A percentile compares a stretch with the other conserved stretches of the same genome.
Conservation (phyloP, 345 rosid species). For the Hibiscus trionum region DNA sequence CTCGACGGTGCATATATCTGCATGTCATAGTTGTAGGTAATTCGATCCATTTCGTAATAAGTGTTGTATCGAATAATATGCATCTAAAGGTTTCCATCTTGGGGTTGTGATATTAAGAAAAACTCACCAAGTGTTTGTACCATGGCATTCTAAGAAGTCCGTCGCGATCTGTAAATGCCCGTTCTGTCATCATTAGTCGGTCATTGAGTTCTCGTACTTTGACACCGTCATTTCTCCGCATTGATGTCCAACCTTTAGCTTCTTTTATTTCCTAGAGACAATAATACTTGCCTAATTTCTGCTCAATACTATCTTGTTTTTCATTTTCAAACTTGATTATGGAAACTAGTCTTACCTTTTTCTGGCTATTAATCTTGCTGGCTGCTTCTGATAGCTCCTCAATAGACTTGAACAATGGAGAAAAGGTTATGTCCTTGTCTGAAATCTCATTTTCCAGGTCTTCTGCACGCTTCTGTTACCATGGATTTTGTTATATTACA, state of each 20-base stretch:
- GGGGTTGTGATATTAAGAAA: not conserved
- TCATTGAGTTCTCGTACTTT: conserved; percentile 54
- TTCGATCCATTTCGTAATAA: not conserved
- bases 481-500: conserved; percentile 6
- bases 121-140: conserved; percentile 69
- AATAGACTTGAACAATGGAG: conserved; percentile 51
- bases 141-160: conserved; percentile 60
- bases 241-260: conserved; percentile 25
- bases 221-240: not conserved
- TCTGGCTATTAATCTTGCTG: conserved; percentile 34
- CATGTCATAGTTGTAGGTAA: conserved; percentile 6
- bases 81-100: not conserved
- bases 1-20: conserved; percentile 68
- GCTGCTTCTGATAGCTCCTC: conserved; percentile 50
- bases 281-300: conserved; percentile 2
- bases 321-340: conserved; percentile 6
- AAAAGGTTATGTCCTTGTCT: conserved; percentile 29
- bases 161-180: conserved; percentile 65
- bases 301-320: not conserved
- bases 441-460: conserved; percentile 42
- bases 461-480: conserved; percentile 42
- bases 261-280: conserved; percentile 9
- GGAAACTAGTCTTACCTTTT: conserved; percentile 34
- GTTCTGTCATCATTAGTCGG: conserved; percentile 71
- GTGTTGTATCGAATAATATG: not conserved